Percentiles rank a stretch among this genome's conserved stretches.
phyloP scores from a whole-genome alignment of 345 rosid species.

The Durio zibethinus region DNA sequence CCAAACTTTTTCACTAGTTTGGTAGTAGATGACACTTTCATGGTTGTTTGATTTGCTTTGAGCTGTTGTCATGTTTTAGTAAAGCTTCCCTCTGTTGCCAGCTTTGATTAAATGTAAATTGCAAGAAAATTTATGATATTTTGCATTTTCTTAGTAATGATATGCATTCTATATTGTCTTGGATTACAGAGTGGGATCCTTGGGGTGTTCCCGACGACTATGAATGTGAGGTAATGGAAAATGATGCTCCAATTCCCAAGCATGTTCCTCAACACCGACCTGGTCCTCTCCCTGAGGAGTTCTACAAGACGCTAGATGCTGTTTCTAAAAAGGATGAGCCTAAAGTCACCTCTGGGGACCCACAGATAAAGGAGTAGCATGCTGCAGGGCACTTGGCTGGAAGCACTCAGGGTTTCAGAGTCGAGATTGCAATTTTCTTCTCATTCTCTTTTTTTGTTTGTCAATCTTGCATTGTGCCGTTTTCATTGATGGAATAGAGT shows the following conservation, averaged over 20 bases:
- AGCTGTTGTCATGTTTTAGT: neutral
- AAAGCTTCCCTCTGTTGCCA: neutral
- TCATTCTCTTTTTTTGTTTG: constrained; percentile 13
- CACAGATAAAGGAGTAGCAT: constrained; percentile 45
- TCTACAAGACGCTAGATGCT: constrained; percentile 73
- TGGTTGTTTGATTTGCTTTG: neutral
- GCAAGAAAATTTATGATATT: neutral
- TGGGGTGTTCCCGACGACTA: constrained; percentile 97
- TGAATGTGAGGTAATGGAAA: constrained; percentile 87
- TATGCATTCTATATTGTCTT: neutral
- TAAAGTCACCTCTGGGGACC: constrained; percentile 43
- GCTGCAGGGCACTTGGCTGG: neutral
- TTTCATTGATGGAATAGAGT: constrained; percentile 33
- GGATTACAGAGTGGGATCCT: constrained; percentile 85
- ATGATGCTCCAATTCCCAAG: constrained; percentile 86
- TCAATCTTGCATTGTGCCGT: constrained; percentile 27
- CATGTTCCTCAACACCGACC: constrained; percentile 93
- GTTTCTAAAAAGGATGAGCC: constrained; percentile 41
- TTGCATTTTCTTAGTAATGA: neutral
- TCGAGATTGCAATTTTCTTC: constrained; percentile 19
- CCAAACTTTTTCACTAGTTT: neutral
- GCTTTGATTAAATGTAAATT: neutral
- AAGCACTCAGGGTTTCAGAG: constrained; percentile 16
- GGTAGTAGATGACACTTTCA: neutral
- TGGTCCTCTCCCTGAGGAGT: constrained; percentile 91